Evolutionary conservation across 306 rosid genomes (phyloP).

Genomic region (Cicer arietinum): DNA sequence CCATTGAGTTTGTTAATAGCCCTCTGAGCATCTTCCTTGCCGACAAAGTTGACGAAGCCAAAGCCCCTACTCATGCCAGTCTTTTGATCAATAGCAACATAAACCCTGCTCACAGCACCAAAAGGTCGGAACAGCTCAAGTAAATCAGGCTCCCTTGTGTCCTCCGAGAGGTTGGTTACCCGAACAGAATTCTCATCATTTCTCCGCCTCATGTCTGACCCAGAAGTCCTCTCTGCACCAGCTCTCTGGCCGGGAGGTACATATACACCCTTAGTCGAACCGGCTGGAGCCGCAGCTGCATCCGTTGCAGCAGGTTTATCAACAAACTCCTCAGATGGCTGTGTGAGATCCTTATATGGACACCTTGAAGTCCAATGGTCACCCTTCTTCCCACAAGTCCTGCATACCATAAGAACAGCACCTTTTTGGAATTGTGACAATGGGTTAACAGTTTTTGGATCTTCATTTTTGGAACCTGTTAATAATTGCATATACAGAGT

Average conservation of each 20-base stretch:
- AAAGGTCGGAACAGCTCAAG: constrained; percentile 93
- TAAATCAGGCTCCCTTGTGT: constrained; percentile 92
- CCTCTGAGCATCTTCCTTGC: constrained; percentile 92
- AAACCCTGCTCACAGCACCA: constrained; percentile 87
- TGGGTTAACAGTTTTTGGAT: constrained; percentile 65
- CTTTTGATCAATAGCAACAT: constrained; percentile 90
- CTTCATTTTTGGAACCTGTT: constrained; percentile 81
- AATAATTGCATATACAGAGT: constrained; percentile 10
- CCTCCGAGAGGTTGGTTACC: constrained; percentile 96
- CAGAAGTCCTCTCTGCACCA: constrained; percentile 67
- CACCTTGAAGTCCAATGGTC: constrained; percentile 98
- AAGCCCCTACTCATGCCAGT: constrained; percentile 90
- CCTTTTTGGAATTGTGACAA: constrained; percentile 63
- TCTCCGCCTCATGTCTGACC: constrained; percentile 89
- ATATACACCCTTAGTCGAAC: constrained; percentile 65
- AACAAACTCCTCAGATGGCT: constrained; percentile 55
- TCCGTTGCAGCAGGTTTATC: constrained; percentile 72
- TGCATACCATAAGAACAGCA: constrained; percentile 91
- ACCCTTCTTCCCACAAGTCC: constrained; percentile 95
- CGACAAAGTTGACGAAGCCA: constrained; percentile 93
- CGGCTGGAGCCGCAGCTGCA: constrained; percentile 49
- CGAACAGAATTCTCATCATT: constrained; percentile 95
- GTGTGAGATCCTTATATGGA: constrained; percentile 91
- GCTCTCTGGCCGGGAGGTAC: constrained; percentile 87
- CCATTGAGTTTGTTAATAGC: constrained; percentile 93